Conservation (phyloP, 2,329 filamentous ascomycete genomes). For the Colletotrichum filicis region DNA sequence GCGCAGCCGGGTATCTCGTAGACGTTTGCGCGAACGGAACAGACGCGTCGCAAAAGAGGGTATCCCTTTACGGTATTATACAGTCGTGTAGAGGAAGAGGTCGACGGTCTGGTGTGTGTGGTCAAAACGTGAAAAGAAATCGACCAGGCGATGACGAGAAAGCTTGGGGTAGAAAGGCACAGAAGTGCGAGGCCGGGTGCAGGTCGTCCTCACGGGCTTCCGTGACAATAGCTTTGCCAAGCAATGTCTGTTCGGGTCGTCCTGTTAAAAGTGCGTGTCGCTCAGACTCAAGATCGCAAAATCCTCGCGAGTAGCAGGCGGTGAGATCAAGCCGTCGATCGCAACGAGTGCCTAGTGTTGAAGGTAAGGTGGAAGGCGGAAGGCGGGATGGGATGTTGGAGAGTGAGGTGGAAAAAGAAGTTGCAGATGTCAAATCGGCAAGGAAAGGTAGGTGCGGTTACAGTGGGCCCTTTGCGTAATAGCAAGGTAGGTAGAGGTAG, state of each 20-base stretch:
- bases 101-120: background rate
- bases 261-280: constrained; percentile 10
- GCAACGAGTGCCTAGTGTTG: constrained; percentile 29
- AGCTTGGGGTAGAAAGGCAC: constrained; percentile 34
- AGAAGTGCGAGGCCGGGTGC: constrained; percentile 51
- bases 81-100: background rate
- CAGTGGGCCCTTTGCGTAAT: constrained; percentile 36
- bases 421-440: constrained; percentile 36
- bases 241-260: background rate
- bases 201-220: constrained; percentile 47
- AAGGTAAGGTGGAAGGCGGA: constrained; percentile 13
- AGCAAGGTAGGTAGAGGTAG: constrained; percentile 32
- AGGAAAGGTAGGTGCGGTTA: constrained; percentile 36
- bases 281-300: background rate
- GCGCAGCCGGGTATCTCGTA: constrained; percentile 21
- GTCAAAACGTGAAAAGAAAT: constrained; percentile 4
- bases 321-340: constrained; percentile 14
- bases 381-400: constrained; percentile 29
- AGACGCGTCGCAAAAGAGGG: constrained; percentile 6
- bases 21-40: constrained; percentile 23
- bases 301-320: constrained; percentile 12
- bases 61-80: background rate
- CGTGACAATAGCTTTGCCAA: constrained; percentile 45
- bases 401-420: constrained; percentile 35
- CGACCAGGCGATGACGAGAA: constrained; percentile 12